Evolutionary conservation across 2,329 filamentous ascomycete genomes (phyloP).

Genomic region (Macrophomina pseudophaseolina): DNA sequence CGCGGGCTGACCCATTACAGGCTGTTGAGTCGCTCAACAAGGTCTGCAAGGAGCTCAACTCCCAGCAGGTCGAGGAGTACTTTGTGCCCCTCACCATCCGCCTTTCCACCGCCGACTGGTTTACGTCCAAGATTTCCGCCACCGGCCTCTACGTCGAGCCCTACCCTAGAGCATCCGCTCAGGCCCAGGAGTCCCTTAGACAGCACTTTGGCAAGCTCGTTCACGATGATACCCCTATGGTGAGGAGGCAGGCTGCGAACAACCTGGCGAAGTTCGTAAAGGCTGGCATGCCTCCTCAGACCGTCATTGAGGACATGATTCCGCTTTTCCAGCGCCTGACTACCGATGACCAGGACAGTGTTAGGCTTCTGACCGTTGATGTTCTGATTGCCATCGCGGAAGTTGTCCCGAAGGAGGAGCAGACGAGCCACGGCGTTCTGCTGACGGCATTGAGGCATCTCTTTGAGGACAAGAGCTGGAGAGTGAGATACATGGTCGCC

Average conservation of each 20-base stretch:
- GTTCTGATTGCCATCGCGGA: constrained; percentile 96
- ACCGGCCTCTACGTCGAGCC: constrained; percentile 93
- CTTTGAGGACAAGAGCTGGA: constrained; percentile 99
- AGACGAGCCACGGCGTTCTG: constrained; percentile 92
- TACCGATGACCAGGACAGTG: constrained; percentile 96
- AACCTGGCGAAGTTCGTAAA: constrained; percentile 98
- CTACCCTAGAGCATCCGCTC: constrained; percentile 86
- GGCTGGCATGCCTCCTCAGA: constrained; percentile 80
- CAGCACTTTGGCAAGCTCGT: constrained; percentile 92
- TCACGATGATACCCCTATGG: constrained; percentile 99
- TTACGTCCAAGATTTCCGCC: constrained; percentile 98
- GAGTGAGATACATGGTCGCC: constrained; percentile 98
- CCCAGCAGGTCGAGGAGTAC: constrained; percentile 93
- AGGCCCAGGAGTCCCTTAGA: constrained; percentile 88
- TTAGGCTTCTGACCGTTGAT: constrained; percentile 92
- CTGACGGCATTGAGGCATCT: constrained; percentile 87
- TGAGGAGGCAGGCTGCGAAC: constrained; percentile 93
- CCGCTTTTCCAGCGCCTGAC: constrained; percentile 97
- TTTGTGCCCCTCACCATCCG: constrained; percentile 96
- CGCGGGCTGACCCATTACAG: constrained; percentile 56
- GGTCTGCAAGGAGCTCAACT: constrained; percentile 90
- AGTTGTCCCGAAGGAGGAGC: constrained; percentile 96
- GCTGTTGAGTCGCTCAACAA: constrained; percentile 99
- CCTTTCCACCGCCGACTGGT: constrained; percentile 99
- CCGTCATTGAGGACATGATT: constrained; percentile 99